Evolutionary conservation across 2,329 filamentous ascomycete species (phyloP).

Genomic region (Diaporthe longicolla): DNA sequence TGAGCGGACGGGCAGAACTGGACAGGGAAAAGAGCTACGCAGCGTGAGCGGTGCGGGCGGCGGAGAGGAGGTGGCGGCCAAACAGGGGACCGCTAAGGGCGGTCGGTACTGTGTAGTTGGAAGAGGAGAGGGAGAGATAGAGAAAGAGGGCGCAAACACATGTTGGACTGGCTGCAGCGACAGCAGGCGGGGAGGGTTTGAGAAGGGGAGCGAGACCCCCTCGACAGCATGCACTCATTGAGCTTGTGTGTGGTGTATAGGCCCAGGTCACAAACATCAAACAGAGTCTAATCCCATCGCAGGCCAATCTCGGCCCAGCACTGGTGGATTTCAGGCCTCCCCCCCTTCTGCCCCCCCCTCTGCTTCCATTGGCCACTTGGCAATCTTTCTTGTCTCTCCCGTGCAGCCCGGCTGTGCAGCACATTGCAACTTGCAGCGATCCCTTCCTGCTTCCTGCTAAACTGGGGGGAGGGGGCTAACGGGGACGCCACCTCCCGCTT

Average conservation of each 20-base stretch:
- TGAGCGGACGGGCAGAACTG: constrained; percentile 15
- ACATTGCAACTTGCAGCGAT: constrained; percentile 5
- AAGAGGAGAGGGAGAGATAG: neutral
- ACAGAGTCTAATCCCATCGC: constrained; percentile 28
- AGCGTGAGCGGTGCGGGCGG: constrained; percentile 7
- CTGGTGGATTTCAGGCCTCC: constrained; percentile 22
- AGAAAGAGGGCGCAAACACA: neutral
- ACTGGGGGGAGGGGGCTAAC: too few species aligned
- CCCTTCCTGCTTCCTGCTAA: neutral
- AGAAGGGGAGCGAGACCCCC: constrained; percentile 7
- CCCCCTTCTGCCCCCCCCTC: too few species aligned
- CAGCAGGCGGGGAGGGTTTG: neutral
- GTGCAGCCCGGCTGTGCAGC: constrained; percentile 8
- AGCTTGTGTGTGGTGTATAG: constrained; percentile 16
- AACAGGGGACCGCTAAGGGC: neutral
- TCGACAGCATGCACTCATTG: neutral
- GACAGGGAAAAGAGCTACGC: constrained; percentile 16
- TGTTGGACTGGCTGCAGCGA: neutral
- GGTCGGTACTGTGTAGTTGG: neutral
- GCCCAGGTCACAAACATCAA: constrained; percentile 28
- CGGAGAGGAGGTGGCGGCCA: constrained; percentile 23
- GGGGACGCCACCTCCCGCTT: constrained; percentile 22
- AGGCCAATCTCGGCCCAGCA: constrained; percentile 33
- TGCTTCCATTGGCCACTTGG: constrained; percentile 20
- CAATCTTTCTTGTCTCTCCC: constrained; percentile 17